Percentiles rank a stretch among this genome's conserved stretches.
Evolutionary conservation across 2,329 filamentous ascomycete genomes (phyloP).

Genomic region (Botrytis elliptica): DNA sequence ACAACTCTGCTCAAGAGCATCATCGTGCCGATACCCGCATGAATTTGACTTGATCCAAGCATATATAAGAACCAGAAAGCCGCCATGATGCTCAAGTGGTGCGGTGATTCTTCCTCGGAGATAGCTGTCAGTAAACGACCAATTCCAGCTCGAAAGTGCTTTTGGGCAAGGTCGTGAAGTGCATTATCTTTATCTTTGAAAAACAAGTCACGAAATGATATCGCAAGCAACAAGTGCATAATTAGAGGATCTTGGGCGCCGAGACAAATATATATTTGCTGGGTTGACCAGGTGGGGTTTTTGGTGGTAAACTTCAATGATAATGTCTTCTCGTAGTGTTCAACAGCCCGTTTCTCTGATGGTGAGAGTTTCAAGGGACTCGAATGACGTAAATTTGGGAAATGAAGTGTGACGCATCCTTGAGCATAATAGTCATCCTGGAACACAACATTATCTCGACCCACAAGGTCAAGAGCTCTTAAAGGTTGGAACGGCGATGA

Average conservation of each 20-base stretch:
- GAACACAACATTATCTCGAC: neutral
- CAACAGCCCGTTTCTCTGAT: conserved; percentile 1
- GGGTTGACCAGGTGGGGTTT: conserved; percentile 3
- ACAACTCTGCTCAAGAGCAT: conserved; percentile 9
- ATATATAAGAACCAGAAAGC: conserved; percentile 20
- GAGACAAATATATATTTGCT: conserved; percentile 12
- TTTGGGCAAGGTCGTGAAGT: conserved; percentile 1
- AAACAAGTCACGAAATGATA: conserved; percentile 10
- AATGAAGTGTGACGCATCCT: neutral
- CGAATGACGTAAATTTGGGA: neutral
- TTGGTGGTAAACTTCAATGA: conserved; percentile 11
- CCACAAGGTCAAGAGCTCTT: neutral
- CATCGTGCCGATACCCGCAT: conserved; percentile 10
- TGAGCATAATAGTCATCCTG: neutral
- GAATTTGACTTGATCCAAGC: conserved; percentile 8
- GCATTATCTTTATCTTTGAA: neutral
- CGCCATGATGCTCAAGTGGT: conserved; percentile 2
- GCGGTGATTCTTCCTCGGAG: neutral
- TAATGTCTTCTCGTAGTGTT: conserved; percentile 4
- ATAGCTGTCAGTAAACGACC: conserved; percentile 9
- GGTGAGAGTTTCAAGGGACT: conserved; percentile 1
- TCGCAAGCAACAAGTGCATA: conserved; percentile 11
- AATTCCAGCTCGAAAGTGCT: conserved; percentile 13
- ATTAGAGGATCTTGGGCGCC: conserved; percentile 16
- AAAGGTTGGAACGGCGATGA: neutral